Evolutionary conservation across 371 early-diverging fungal genomes (phyloP), one percentile per base, ranked within the genome.

Genomic region (Paraphysoderma sedebokerense): DNA sequence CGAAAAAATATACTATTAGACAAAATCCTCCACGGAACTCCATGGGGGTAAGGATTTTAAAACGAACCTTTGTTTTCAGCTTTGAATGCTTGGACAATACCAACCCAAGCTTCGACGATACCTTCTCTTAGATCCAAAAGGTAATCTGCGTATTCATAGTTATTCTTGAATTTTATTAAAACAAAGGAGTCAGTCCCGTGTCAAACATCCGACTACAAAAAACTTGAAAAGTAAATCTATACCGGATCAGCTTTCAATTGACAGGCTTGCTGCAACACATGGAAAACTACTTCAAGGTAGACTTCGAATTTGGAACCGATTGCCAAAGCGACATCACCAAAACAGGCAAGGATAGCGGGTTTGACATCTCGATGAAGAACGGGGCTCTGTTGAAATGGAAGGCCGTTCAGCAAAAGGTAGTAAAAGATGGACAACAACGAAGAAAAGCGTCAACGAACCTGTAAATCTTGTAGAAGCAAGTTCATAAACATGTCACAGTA

Each of bases 251-350:
- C 77, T 49, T 77, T 69, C 64, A 81, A 74, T 35, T 57, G 59
- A 57, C 78, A 72, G 4, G 89, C 91, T 50, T 89, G 86, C 37
- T 75, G 68, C 34, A 96, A 72, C n/a, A 89, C 81, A 52, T 63
- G 65, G 85, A 92, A 84, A 34, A 82, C 72, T 7, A 81, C 70
- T 27, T 78, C 77, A 26, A 95, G 55, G 61, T 85, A 97, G 17
- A 62, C 60, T 44, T 77, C 81, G 61, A 97, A 98, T 41, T 74
- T 61, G 11, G 2, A 1, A 15, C 75, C 83, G 50, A 98, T 81
- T 3, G 96, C 92, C 45, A 93, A 62, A 2, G 98, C 92, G 55
- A 99, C 82, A 66, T 98, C 99, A 40, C 98, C 98, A 69, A 98
- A 89, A 64, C 83, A 81, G 1, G 92, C 82, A 12, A 99, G 74